These are phyloP conservation scores for Acrasis kona DNA, from an alignment of 78 protist species.

Conservation along the genomic window DNA sequence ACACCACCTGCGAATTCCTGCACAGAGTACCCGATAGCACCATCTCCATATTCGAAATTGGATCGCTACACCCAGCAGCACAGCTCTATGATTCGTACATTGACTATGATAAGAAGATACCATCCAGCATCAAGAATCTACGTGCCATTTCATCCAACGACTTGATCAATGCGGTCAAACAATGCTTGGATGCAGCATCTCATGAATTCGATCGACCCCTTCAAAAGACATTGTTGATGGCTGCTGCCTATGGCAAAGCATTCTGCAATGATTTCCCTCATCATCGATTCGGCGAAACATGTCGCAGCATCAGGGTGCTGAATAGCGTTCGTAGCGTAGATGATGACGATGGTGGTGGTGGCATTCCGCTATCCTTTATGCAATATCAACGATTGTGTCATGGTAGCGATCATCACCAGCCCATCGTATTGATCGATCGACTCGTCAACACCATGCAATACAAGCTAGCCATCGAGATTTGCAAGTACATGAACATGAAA, in stretches of 20 bases:
- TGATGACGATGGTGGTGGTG: slow-evolving; percentile 31
- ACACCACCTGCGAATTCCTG: slow-evolving; percentile 39
- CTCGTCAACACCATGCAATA: slow-evolving; percentile 51
- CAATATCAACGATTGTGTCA: slow-evolving; percentile 46
- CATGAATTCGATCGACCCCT: slow-evolving; percentile 22
- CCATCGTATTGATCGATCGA: slow-evolving; percentile 41
- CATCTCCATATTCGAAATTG: slow-evolving; percentile 37
- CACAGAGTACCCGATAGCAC: slow-evolving; percentile 49
- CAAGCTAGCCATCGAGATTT: slow-evolving; percentile 62
- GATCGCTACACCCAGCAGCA: slow-evolving; percentile 46
- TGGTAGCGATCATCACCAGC: too few relatives aligned
- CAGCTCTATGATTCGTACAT: slow-evolving; percentile 57
- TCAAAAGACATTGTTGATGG: slow-evolving; percentile 37
- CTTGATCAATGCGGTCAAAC: slow-evolving; percentile 51
- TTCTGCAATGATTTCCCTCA: slow-evolving; percentile 41
- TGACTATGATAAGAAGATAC: slow-evolving; percentile 36
- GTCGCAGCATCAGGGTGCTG: slow-evolving; percentile 46
- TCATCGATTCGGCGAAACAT: slow-evolving; percentile 45
- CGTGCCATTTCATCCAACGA: slow-evolving; percentile 12
- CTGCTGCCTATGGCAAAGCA: slow-evolving; percentile 24
- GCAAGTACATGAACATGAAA: slow-evolving; percentile 37
- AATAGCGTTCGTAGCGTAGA: slow-evolving; percentile 46
- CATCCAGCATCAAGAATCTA: slow-evolving; percentile 59
- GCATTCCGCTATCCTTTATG: slow-evolving; percentile 65
- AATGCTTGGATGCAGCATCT: slow-evolving; percentile 69